phyloP scores from a whole-genome alignment of 2,329 filamentous ascomycete species.

The Rhynchosporium graminicola region DNA sequence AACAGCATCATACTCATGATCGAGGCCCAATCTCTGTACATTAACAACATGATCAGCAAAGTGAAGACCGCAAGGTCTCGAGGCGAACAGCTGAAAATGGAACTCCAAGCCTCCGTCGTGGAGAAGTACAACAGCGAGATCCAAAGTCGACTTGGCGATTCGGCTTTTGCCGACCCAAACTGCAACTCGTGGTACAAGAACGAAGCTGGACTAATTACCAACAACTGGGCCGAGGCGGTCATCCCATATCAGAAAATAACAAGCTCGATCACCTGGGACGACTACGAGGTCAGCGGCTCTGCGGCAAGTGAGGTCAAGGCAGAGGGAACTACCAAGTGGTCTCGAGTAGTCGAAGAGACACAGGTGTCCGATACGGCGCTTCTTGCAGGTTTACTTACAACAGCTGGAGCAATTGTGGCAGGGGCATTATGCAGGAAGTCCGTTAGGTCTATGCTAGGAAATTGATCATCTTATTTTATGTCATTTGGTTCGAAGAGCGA shows the following conservation, averaged over 20 bases:
- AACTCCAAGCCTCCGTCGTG: slow-evolving; percentile 45
- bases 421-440: slow-evolving; percentile 18
- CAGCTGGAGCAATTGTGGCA: slow-evolving; percentile 20
- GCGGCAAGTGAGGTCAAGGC: slow-evolving; percentile 31
- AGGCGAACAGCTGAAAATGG: slow-evolving; percentile 47
- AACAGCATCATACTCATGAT: slow-evolving; percentile 38
- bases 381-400: slow-evolving; percentile 23
- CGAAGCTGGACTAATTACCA: slow-evolving; percentile 32
- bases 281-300: slow-evolving; percentile 45
- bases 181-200: slow-evolving; percentile 37
- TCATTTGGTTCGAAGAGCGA: too few species aligned
- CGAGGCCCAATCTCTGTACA: slow-evolving; percentile 34
- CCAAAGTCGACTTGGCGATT: slow-evolving; percentile 25
- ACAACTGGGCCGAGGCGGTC: slow-evolving; percentile 46
- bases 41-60: slow-evolving; percentile 35
- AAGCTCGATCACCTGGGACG: slow-evolving; percentile 46
- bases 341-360: slow-evolving; percentile 43
- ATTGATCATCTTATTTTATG: neutral
- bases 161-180: slow-evolving; percentile 33
- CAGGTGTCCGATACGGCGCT: slow-evolving; percentile 34
- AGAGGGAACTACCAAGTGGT: slow-evolving; percentile 37
- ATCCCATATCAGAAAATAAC: slow-evolving; percentile 55
- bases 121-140: slow-evolving; percentile 32
- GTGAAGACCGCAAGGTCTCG: slow-evolving; percentile 48
- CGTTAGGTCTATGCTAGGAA: slow-evolving; percentile 12